Base-by-base conservation (phyloP, 1,139 yeast genomes). In the Suhomyces kunorum region DNA sequence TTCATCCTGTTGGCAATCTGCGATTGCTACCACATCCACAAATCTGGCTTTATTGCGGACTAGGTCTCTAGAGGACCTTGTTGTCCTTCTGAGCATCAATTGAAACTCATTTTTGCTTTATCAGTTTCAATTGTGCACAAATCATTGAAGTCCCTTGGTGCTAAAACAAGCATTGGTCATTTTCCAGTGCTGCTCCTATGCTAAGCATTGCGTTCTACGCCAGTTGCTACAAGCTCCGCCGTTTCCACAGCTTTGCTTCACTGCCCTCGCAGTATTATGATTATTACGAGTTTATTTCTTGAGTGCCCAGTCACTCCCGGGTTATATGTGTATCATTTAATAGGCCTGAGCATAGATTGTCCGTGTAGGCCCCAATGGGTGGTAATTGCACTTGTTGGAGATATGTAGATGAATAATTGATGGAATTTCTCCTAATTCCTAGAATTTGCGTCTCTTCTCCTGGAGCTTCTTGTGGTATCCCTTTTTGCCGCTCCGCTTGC, bases 401-500 rank as follows among this genome's bases (percentile, higher is more conserved):
- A 6, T 20, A 8, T 5, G 23, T 20, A 20, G 5, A 3, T 20
- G 5, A 5, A 3, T 6, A 20, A n/a, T n/a, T 20, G 23, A 4
- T 32, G 16, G 8, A 8, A n/a, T n/a, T n/a, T n/a, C 12, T 6
- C 29, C 6, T 12, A 12, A 15, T n/a, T 6, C 27, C 18, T 54
- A 73, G 51, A 63, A 74, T 61, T 72, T 79, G 51, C 74, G 76
- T 54, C 92, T 78, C 68, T 76, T 79, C 32, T 76, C 78, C 57
- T 79, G 76, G 38, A 80, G 68, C 56, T 81, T 80, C 63, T 84
- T 83, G 62, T 81, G 83, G 58, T 80, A 81, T 15, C 69, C 79
- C 58, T 78, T 81, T 42, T 83, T 83, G 23, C 96, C 96, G 52
- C 92, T 83, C n/a, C 76, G 75, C 62, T 83, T 84, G 49, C 76